Evolutionary conservation across 306 rosid genomes (phyloP).

Genomic region (Clitoria ternatea): DNA sequence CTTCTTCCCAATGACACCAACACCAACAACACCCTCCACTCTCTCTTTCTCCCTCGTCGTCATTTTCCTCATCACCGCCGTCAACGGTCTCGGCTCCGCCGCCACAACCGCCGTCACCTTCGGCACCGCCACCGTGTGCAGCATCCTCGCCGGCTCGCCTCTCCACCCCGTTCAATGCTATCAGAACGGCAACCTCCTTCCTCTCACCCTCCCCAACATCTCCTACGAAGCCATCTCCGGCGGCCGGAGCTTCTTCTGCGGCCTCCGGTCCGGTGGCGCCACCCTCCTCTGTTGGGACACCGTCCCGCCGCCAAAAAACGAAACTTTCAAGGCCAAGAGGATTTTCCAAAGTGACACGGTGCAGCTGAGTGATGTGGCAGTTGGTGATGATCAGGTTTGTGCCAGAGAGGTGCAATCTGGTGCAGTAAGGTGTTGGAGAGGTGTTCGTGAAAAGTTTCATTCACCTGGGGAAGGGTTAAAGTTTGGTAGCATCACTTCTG

Average conservation of each 20-base stretch:
- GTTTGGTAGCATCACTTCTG: slow-evolving; percentile 33
- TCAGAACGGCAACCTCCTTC: neutral
- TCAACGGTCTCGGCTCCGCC: slow-evolving; percentile 29
- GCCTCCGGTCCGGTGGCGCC: slow-evolving; percentile 33
- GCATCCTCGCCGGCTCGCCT: slow-evolving; percentile 28
- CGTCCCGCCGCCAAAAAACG: no score
- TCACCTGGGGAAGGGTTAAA: slow-evolving; percentile 16
- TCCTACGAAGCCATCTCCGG: slow-evolving; percentile 42
- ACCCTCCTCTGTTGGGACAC: slow-evolving; percentile 49
- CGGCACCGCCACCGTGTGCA: slow-evolving; percentile 38
- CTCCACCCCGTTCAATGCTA: slow-evolving; percentile 32
- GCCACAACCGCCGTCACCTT: slow-evolving; percentile 37
- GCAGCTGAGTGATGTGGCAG: slow-evolving; percentile 35
- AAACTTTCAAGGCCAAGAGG: slow-evolving; percentile 2
- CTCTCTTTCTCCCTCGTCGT: neutral
- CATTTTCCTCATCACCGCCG: slow-evolving; percentile 20
- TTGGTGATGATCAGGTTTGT: slow-evolving; percentile 46
- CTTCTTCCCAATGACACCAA: slow-evolving; percentile 23
- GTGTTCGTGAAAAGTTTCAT: slow-evolving; percentile 13
- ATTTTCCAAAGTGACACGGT: slow-evolving; percentile 21
- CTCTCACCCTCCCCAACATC: slow-evolving; percentile 16
- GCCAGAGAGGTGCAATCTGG: slow-evolving; percentile 42
- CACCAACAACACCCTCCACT: neutral
- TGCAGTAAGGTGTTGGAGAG: slow-evolving; percentile 44
- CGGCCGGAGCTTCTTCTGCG: slow-evolving; percentile 49